Percentiles rank a stretch among this genome's conserved stretches.
Conservation (phyloP, 345 rosid genomes). For the Citrus australasica region DNA sequence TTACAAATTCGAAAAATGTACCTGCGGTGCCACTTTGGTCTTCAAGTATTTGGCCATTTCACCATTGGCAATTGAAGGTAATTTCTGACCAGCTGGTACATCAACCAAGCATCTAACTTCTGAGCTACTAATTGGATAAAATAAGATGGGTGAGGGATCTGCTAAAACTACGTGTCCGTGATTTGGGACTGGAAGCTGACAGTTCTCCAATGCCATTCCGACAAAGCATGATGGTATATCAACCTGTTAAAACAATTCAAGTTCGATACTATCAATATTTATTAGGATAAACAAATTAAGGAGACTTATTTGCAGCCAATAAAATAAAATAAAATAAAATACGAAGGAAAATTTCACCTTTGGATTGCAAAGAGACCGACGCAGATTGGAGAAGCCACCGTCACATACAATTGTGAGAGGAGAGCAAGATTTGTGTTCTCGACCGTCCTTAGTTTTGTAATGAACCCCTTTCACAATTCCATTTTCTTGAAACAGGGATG, state of each 20-base stretch:
- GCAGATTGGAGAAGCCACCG: slow-evolving; percentile 1
- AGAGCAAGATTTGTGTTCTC: neutral
- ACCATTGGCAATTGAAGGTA: neutral
- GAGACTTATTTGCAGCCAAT: no score
- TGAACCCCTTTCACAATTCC: neutral
- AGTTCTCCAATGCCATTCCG: neutral
- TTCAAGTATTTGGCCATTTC: neutral
- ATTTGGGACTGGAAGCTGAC: neutral
- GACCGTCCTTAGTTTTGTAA: neutral
- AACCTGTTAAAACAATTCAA: neutral
- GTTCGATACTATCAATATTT: neutral
- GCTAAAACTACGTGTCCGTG: neutral
- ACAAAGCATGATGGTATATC: neutral
- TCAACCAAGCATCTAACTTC: neutral
- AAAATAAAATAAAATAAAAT: neutral
- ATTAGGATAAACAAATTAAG: no score
- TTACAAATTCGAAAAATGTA: neutral
- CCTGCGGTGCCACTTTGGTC: neutral
- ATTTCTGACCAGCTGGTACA: neutral
- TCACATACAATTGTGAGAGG: slow-evolving; percentile 1
- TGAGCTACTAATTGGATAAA: neutral
- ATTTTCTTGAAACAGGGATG: neutral
- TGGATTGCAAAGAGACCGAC: neutral
- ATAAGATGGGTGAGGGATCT: neutral
- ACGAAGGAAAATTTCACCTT: neutral